These are phyloP conservation scores for Wallacemonas sp. DNA, from an alignment of 208 protist genomes.

Conservation along the genomic window DNA sequence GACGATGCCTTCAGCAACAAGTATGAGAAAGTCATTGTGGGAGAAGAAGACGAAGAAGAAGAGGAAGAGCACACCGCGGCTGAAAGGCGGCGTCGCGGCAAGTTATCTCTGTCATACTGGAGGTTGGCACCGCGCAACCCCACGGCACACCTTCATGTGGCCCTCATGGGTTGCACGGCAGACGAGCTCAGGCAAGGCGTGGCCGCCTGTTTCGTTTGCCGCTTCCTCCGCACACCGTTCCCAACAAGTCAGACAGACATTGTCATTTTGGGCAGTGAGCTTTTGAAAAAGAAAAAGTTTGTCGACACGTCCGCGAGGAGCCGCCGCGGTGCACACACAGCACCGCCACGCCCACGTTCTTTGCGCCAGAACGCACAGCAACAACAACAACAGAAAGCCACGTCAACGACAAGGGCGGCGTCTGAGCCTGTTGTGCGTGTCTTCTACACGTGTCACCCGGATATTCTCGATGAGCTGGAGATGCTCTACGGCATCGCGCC, in stretches of 20 bases:
- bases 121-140: constrained; percentile 23
- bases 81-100: no score
- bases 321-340: no score
- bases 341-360: no score
- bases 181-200: constrained; percentile 36
- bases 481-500: constrained; percentile 23
- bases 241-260: constrained; percentile 63
- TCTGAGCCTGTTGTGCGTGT: neutral
- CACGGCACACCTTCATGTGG: constrained; percentile 51
- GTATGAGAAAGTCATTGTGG: no score
- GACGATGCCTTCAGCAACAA: neutral
- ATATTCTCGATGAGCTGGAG: constrained; percentile 19
- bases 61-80: neutral
- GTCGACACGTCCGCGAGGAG: neutral
- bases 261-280: constrained; percentile 62
- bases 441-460: constrained; percentile 15
- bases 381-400: neutral
- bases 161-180: constrained; percentile 49
- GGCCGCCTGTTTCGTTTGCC: constrained; percentile 34
- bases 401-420: neutral
- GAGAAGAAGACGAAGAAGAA: neutral
- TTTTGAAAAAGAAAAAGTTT: constrained; percentile 25
- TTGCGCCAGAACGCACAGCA: constrained; percentile 7
- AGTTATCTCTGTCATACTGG: constrained; percentile 8
- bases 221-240: constrained; percentile 59